Evolutionary conservation across 2,329 filamentous ascomycete genomes (phyloP).

Genomic region (Neodidymelliopsis sp.): DNA sequence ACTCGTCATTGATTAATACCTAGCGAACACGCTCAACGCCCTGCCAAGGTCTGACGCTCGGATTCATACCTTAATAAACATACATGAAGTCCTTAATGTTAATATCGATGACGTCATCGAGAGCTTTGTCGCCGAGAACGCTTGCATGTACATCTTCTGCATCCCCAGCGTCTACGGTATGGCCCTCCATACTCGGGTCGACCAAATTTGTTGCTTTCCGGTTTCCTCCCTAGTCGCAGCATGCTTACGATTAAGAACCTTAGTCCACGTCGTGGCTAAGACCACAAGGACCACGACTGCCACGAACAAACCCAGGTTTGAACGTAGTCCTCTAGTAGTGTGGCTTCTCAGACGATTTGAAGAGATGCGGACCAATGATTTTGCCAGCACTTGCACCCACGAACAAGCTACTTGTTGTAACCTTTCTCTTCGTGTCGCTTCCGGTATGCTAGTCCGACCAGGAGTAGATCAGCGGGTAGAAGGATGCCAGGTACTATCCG

Average conservation of each 20-base stretch:
- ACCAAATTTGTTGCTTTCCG: conserved; percentile 67
- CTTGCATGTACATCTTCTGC: conserved; percentile 32
- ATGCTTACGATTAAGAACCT: conserved; percentile 63
- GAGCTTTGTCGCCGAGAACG: conserved; percentile 57
- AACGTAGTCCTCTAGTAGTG: conserved; percentile 65
- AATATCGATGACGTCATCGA: conserved; percentile 67
- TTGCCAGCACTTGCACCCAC: conserved; percentile 72
- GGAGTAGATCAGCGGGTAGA: conserved; percentile 67
- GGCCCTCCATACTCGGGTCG: conserved; percentile 66
- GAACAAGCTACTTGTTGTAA: conserved; percentile 69
- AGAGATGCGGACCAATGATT: conserved; percentile 70
- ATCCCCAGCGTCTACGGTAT: conserved; percentile 50
- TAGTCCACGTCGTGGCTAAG: conserved; percentile 57
- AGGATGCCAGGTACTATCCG: conserved; percentile 67
- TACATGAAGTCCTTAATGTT: conserved; percentile 71
- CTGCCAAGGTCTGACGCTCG: background rate
- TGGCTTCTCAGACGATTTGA: conserved; percentile 67
- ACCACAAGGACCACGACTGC: conserved; percentile 56
- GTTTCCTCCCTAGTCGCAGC: conserved; percentile 61
- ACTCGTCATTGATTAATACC: too few relatives aligned
- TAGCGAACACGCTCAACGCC: too few relatives aligned
- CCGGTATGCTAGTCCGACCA: conserved; percentile 71
- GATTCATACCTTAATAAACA: conserved; percentile 53
- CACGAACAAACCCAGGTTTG: conserved; percentile 68
- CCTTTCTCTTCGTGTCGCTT: conserved; percentile 74